Percentiles rank a stretch among this genome's conserved stretches.
These are phyloP conservation scores for Stagonosporopsis cucurbitacearum DNA, from an alignment of 2,329 filamentous ascomycete species.

Conservation along the genomic window DNA sequence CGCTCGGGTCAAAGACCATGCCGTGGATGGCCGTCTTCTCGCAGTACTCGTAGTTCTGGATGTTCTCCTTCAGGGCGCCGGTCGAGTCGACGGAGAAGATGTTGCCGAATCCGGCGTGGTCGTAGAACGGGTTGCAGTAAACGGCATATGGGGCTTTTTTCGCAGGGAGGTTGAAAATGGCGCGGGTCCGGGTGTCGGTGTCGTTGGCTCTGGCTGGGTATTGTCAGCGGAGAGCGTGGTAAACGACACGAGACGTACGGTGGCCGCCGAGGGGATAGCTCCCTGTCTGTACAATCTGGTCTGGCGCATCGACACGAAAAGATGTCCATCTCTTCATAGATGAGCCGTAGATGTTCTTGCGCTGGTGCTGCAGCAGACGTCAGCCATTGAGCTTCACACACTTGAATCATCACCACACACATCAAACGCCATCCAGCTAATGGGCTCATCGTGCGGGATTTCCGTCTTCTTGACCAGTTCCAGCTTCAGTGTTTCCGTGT, in stretches of 20 bases:
- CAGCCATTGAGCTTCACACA: conserved; percentile 16
- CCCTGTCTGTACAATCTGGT: conserved; percentile 75
- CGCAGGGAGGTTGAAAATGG: conserved; percentile 86
- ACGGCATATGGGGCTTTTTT: conserved; percentile 79
- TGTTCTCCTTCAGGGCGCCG: conserved; percentile 67
- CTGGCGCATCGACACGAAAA: conserved; percentile 76
- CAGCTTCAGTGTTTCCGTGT: conserved; percentile 78
- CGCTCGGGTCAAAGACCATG: conserved; percentile 78
- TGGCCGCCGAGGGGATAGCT: conserved; percentile 77
- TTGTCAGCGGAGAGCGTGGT: not conserved
- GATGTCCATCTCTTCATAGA: conserved; percentile 95
- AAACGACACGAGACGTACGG: conserved; percentile 59
- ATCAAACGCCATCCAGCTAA: conserved; percentile 93
- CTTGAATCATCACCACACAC: conserved; percentile 56
- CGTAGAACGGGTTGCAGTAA: conserved; percentile 91
- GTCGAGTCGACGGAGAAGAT: conserved; percentile 68
- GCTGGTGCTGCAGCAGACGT: conserved; percentile 66
- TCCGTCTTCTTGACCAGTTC: conserved; percentile 79
- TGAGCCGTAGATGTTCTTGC: conserved; percentile 85
- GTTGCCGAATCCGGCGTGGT: conserved; percentile 81
- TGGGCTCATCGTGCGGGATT: conserved; percentile 83
- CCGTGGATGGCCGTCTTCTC: conserved; percentile 76
- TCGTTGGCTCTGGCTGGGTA: conserved; percentile 69
- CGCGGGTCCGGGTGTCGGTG: conserved; percentile 78
- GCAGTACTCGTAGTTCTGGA: conserved; percentile 77